These are phyloP conservation scores for Ceratocystis eucalypticola DNA, from an alignment of 2,329 filamentous ascomycete species.

Conservation along the genomic window DNA sequence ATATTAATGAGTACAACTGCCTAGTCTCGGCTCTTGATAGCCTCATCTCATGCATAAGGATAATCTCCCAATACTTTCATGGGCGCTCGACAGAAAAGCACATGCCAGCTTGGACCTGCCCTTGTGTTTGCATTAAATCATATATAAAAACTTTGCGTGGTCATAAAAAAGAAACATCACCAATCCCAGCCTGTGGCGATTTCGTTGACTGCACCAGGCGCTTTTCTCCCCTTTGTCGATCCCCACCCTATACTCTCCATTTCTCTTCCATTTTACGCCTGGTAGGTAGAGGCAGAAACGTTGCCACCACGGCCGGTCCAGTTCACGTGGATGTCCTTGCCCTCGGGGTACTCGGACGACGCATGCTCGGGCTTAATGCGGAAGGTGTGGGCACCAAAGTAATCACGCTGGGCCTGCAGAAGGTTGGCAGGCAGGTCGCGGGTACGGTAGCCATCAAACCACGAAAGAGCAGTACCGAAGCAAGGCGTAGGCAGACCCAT, in stretches of 20 bases:
- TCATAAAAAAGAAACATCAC: constrained; percentile 18
- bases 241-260: no score
- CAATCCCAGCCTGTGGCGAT: constrained; percentile 13
- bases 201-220: constrained; percentile 9
- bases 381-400: constrained; percentile 95
- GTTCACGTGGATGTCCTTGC: constrained; percentile 95
- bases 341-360: constrained; percentile 65
- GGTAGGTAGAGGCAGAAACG: constrained; percentile 93
- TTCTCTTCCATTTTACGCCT: constrained; percentile 50
- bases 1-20: no score
- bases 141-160: constrained; percentile 15
- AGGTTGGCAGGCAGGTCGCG: constrained; percentile 96
- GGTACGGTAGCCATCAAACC: constrained; percentile 98
- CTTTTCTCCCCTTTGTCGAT: constrained; percentile 5
- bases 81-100: neutral
- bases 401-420: constrained; percentile 96
- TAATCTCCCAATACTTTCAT: no score
- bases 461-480: constrained; percentile 92
- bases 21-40: no score
- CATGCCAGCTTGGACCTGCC: constrained; percentile 5
- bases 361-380: constrained; percentile 69
- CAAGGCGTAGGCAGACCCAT: constrained; percentile 92
- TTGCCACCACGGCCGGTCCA: constrained; percentile 98
- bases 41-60: no score
- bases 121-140: constrained; percentile 18